Conservation (phyloP, 495 filamentous ascomycete species). For the Parathielavia hyrcaniae region DNA sequence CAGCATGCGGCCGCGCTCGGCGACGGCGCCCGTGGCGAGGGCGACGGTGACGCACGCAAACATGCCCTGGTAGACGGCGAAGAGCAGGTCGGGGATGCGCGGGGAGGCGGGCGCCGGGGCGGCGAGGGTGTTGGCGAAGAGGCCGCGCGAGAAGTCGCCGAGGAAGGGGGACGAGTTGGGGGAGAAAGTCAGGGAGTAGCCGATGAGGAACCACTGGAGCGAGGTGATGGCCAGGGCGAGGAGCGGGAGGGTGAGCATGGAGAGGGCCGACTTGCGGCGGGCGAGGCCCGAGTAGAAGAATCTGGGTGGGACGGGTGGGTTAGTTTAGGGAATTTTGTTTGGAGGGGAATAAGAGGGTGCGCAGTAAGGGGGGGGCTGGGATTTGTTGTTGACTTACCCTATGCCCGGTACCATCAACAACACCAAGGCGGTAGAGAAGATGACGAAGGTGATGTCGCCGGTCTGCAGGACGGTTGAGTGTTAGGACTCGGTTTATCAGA, state of each 20-base stretch:
- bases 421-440: constrained; percentile 84
- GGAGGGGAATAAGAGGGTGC: too few species aligned
- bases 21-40: constrained; percentile 84
- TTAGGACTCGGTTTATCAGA: neutral
- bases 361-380: too few species aligned
- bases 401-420: constrained; percentile 98
- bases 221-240: constrained; percentile 83
- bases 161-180: constrained; percentile 77
- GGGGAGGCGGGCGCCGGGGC: constrained; percentile 69
- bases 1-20: constrained; percentile 93
- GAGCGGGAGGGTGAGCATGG: constrained; percentile 91
- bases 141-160: constrained; percentile 79
- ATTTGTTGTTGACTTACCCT: constrained; percentile 45
- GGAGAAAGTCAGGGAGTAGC: constrained; percentile 89
- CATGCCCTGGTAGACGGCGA: constrained; percentile 96
- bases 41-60: constrained; percentile 94
- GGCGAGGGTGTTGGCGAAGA: constrained; percentile 72
- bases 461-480: constrained; percentile 41
- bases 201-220: constrained; percentile 99
- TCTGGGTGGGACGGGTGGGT: too few species aligned
- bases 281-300: constrained; percentile 99
- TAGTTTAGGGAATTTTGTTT: too few species aligned
- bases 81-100: constrained; percentile 84
- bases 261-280: constrained; percentile 91
- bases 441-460: constrained; percentile 89